Percentiles rank a stretch among this genome's conserved stretches.
Evolutionary conservation across 2,329 filamentous ascomycete genomes (phyloP).

Genomic region (Curvularia sp.): DNA sequence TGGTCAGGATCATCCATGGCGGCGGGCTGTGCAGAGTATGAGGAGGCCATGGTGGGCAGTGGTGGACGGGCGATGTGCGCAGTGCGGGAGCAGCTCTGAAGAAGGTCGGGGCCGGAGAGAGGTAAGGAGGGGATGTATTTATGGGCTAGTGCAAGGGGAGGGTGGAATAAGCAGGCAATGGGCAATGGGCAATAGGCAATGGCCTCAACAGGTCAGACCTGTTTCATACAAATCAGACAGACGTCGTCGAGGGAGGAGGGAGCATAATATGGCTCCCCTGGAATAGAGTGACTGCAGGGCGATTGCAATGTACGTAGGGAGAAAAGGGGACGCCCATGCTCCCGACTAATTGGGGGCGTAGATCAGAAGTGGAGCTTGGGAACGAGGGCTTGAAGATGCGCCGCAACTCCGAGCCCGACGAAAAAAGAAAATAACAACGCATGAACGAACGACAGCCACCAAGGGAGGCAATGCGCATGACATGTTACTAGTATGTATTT

Average conservation of each 20-base stretch:
- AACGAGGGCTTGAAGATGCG: conserved; percentile 12
- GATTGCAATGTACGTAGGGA: conserved; percentile 27
- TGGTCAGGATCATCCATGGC: conserved; percentile 63
- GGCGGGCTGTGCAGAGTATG: conserved; percentile 24
- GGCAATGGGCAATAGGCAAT: conserved; percentile 16
- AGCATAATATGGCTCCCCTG: conserved; percentile 41
- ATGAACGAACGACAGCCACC: neutral
- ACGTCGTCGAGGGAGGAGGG: conserved; percentile 20
- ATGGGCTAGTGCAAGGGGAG: conserved; percentile 16
- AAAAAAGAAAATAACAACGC: neutral
- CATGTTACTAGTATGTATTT: neutral
- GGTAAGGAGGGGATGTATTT: conserved; percentile 16
- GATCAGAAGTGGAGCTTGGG: conserved; percentile 24
- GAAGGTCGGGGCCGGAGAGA: conserved; percentile 11
- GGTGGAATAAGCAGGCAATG: conserved; percentile 12
- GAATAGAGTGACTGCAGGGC: conserved; percentile 21
- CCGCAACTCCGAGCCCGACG: conserved; percentile 19
- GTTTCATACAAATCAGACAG: conserved; percentile 38
- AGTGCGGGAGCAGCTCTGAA: conserved; percentile 13
- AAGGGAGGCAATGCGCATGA: neutral
- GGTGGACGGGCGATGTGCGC: conserved; percentile 10
- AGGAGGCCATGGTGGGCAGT: conserved; percentile 20
- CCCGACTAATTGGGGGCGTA: conserved; percentile 28
- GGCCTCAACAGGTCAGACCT: conserved; percentile 28
- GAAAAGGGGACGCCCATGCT: conserved; percentile 39